Base-by-base conservation (phyloP, 169 alveolate genomes). In the Plasmodium gonderi region DNA sequence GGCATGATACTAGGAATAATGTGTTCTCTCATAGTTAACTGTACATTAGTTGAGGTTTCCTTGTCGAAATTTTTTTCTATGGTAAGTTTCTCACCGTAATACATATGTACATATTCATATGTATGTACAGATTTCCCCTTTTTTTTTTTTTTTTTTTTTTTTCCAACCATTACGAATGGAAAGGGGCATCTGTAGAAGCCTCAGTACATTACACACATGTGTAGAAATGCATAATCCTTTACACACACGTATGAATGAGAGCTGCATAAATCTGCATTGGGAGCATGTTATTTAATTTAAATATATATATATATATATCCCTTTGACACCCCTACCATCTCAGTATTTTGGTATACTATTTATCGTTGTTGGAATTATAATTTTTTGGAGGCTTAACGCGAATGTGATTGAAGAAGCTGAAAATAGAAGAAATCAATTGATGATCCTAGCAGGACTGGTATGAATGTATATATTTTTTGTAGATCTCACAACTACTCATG, bases 21-120 rank as follows among this genome's bases (percentile, higher is more conserved):
- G 49, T 95, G 98, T 51, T 97, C 98, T n/a, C 92, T 97, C 26
- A 95, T 98, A 14, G 99, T 98, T 36, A 97, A 98, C 80, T 96
- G 98, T 79, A 97, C 99, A 2, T 92, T 98, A 44, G 99, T 98
- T 9, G 99, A 98, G 91, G 96, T 98, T n/a, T 96, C 98, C 7
- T 81, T 97, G 68, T 96, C 98, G 26, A 95, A 98, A 4, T 98
- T 98, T 93, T 98, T 98, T 93, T 95, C 99, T 14, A 85, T 96
- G 94, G 98, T 97, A 87, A 54, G 94, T 85, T 90, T 51, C 20
- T 5, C 67, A 47, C 31, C 20, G 29, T 20, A 45, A 20, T 44
- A 29, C 17, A 51, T 60, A 80, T 20, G 31, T 68, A 68, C 54
- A 74, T 33, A 74, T 38, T 33, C 42, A 17, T 64, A 45, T 33